Evolutionary conservation across 106 monocot genomes (phyloP).

Genomic region (Apostasia shenzhenica): DNA sequence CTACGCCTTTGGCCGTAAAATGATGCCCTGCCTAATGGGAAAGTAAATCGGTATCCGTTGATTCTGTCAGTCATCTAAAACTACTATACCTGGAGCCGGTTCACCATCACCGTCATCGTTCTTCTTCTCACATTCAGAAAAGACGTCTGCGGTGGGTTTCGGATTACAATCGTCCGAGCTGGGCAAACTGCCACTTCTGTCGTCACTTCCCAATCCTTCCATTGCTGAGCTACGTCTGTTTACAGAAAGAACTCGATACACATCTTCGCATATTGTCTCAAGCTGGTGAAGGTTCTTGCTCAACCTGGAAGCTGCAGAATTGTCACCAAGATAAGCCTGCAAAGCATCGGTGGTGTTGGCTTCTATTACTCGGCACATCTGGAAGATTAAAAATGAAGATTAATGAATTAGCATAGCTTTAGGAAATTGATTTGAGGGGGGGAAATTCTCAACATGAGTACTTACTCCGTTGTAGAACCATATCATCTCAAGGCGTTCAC

Average conservation of each 20-base stretch:
- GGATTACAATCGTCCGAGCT: too few species aligned
- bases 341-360: constrained; percentile 29
- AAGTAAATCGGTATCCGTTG: too few species aligned
- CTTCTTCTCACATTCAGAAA: too few species aligned
- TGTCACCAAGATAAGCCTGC: constrained; percentile 28
- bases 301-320: constrained; percentile 30
- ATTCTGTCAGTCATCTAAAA: neutral
- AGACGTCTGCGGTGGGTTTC: too few species aligned
- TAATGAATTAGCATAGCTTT: neutral
- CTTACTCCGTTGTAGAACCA: constrained; percentile 60
- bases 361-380: constrained; percentile 61
- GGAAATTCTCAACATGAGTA: neutral
- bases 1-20: too few species aligned
- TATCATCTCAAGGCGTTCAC: constrained; percentile 28
- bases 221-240: neutral
- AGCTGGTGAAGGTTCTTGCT: constrained; percentile 30
- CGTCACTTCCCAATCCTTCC: neutral
- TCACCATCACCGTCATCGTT: too few species aligned
- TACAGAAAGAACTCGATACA: constrained; percentile 20
- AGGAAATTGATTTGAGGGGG: neutral
- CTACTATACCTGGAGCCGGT: neutral
- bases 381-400: constrained; percentile 5
- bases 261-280: constrained; percentile 39
- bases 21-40: too few species aligned
- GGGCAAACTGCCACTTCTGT: neutral